phyloP scores from a whole-genome alignment of 345 rosid species.

The Populus tremula region DNA sequence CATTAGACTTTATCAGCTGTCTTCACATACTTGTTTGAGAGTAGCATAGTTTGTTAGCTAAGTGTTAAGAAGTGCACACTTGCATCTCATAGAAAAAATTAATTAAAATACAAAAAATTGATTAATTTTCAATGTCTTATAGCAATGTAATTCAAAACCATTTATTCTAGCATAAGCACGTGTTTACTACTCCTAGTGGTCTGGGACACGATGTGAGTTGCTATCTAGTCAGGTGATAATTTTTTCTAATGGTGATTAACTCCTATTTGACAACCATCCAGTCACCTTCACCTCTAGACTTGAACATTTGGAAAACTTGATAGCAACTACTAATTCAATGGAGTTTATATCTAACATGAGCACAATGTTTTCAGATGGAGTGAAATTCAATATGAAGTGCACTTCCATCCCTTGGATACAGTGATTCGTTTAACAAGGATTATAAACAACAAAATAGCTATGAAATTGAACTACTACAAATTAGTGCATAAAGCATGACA shows the following conservation, averaged over 20 bases:
- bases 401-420: no score
- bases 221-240: not conserved
- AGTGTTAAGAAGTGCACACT: not conserved
- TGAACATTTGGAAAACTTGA: not conserved
- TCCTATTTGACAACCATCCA: not conserved
- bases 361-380: no score
- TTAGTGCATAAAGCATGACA: not conserved
- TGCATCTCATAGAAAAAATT: not conserved
- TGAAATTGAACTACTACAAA: not conserved
- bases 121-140: not conserved
- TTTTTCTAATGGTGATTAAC: not conserved
- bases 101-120: not conserved
- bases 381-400: no score
- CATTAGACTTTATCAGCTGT: not conserved
- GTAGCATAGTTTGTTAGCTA: no score
- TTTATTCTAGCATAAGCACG: not conserved
- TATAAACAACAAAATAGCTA: not conserved
- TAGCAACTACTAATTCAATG: no score
- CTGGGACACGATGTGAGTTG: not conserved
- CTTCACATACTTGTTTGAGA: no score
- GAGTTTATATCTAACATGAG: no score
- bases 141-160: not conserved
- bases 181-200: not conserved
- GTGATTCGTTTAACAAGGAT: not conserved
- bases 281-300: not conserved